Evolutionary conservation across 345 rosid genomes (phyloP).

Genomic region (Melaleuca alternifolia): DNA sequence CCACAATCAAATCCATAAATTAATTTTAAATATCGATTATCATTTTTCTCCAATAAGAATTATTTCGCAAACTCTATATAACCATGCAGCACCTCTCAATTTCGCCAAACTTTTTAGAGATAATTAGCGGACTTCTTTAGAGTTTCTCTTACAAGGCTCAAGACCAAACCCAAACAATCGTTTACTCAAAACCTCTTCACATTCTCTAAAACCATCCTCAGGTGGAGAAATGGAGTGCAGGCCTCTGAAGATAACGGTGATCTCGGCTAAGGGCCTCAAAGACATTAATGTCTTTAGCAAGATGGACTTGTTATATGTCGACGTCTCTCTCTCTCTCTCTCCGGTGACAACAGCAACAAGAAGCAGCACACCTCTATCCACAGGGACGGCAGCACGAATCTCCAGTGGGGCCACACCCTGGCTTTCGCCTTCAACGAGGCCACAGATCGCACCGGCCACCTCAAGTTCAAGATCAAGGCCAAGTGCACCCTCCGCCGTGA

Average conservation of each 20-base stretch:
- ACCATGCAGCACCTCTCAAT: background rate
- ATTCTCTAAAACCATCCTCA: background rate
- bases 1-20: background rate
- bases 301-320: constrained; percentile 6
- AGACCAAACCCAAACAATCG: background rate
- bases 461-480: constrained; percentile 29
- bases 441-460: constrained; percentile 20
- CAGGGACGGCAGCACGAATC: constrained; percentile 14
- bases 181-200: background rate
- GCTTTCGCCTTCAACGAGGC: constrained; percentile 41
- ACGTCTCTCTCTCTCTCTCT: constrained; percentile 33
- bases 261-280: constrained; percentile 42
- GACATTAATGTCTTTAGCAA: constrained; percentile 24
- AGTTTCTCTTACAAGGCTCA: no score
- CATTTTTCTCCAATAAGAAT: background rate
- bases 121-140: no score
- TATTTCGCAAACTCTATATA: background rate
- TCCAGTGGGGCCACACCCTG: constrained; percentile 41
- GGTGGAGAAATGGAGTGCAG: constrained; percentile 36
- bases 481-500: constrained; percentile 31
- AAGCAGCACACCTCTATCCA: constrained; percentile 21
- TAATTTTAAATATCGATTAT: background rate
- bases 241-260: constrained; percentile 37
- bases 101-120: background rate
- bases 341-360: constrained; percentile 36